Evolutionary conservation across 2,329 filamentous ascomycete genomes (phyloP).

Genomic region (Ambrosiella xylebori): DNA sequence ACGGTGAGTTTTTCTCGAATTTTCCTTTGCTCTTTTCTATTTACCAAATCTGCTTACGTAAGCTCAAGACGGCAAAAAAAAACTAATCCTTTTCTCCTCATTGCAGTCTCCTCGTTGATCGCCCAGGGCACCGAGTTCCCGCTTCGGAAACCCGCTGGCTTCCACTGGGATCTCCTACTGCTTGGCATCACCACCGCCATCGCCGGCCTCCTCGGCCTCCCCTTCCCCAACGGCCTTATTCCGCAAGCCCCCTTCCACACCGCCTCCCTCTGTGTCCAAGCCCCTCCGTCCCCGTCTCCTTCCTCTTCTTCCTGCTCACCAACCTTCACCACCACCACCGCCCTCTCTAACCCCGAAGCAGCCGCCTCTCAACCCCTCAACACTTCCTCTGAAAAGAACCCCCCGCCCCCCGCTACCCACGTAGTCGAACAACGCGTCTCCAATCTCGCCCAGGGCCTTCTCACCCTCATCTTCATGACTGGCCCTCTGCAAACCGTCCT

Average conservation of each 20-base stretch:
- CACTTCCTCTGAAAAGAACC: slow-evolving; percentile 18
- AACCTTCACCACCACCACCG: too few species aligned
- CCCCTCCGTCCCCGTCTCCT: background rate
- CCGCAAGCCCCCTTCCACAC: slow-evolving; percentile 75
- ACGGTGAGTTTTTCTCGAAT: slow-evolving; percentile 33
- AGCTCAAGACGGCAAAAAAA: background rate
- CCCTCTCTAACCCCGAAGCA: slow-evolving; percentile 20
- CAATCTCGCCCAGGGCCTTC: slow-evolving; percentile 59
- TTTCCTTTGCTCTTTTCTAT: background rate
- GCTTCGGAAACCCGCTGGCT: slow-evolving; percentile 62
- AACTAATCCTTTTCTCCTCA: background rate
- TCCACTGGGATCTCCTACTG: slow-evolving; percentile 74
- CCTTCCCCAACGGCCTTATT: slow-evolving; percentile 69
- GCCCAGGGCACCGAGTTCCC: slow-evolving; percentile 72
- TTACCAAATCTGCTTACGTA: background rate
- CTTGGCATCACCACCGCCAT: slow-evolving; percentile 62
- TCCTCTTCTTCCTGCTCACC: background rate
- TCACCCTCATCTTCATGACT: slow-evolving; percentile 65
- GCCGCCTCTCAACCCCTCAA: slow-evolving; percentile 20
- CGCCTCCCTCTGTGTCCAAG: slow-evolving; percentile 48
- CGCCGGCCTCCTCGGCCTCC: slow-evolving; percentile 58
- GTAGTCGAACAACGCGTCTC: slow-evolving; percentile 66
- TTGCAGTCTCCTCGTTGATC: slow-evolving; percentile 58
- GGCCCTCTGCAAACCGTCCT: slow-evolving; percentile 57
- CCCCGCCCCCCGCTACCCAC: slow-evolving; percentile 35